Evolutionary conservation across 2,329 filamentous ascomycete genomes (phyloP).

Genomic region (Botrytis deweyae): DNA sequence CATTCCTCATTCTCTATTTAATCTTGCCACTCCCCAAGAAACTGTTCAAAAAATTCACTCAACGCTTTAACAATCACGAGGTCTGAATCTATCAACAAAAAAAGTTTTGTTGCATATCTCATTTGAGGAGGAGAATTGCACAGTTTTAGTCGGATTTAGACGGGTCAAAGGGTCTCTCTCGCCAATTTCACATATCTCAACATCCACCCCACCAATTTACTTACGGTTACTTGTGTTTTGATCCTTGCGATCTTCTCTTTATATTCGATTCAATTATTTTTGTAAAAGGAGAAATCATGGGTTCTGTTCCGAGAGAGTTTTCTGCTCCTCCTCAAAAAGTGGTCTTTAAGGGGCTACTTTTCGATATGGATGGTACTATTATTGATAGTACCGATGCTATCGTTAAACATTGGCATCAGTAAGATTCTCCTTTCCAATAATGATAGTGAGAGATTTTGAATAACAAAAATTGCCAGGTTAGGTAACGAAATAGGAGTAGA

Average conservation of each 20-base stretch:
- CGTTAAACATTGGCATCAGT: conserved; percentile 70
- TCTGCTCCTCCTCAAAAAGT: conserved; percentile 31
- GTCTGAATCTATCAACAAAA: conserved; percentile 20
- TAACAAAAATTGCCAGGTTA: conserved; percentile 52
- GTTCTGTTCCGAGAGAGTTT: conserved; percentile 28
- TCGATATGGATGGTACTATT: conserved; percentile 77
- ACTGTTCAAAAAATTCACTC: neutral
- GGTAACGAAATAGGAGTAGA: conserved; percentile 81
- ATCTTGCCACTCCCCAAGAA: neutral
- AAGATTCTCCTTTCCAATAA: conserved; percentile 14
- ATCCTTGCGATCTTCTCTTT: neutral
- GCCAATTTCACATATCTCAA: conserved; percentile 30
- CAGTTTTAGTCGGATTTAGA: neutral
- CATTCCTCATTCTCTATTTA: neutral
- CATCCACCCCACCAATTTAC: conserved; percentile 30
- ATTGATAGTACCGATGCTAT: conserved; percentile 79
- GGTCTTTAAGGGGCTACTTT: conserved; percentile 36
- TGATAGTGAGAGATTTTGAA: neutral
- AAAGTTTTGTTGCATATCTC: conserved; percentile 25
- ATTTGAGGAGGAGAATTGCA: conserved; percentile 18
- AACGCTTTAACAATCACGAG: conserved; percentile 3
- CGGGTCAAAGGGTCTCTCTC: conserved; percentile 13
- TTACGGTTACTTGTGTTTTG: conserved; percentile 29
- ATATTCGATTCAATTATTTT: neutral
- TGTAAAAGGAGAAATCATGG: conserved; percentile 27